These are phyloP conservation scores for Catunica adiposa DNA, from an alignment of 2,329 filamentous ascomycete genomes.

Conservation along the genomic window DNA sequence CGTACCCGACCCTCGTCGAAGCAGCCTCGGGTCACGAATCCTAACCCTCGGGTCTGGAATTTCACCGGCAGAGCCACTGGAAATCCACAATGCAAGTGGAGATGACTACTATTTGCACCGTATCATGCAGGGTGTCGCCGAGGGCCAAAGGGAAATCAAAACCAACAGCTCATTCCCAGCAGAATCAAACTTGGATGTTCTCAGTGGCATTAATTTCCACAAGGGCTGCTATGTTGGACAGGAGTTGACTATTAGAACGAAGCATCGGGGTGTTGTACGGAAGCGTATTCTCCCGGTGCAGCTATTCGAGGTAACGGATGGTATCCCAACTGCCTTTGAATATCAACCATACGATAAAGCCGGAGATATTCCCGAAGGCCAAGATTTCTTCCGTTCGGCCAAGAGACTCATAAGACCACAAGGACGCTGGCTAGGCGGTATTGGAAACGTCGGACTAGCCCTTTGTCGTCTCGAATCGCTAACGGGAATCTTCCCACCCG, in stretches of 20 bases:
- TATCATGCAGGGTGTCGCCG: constrained; percentile 65
- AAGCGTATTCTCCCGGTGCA: constrained; percentile 75
- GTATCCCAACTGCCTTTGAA: constrained; percentile 26
- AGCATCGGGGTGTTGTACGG: constrained; percentile 82
- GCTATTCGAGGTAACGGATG: constrained; percentile 38
- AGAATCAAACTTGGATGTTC: constrained; percentile 78
- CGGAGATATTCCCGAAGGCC: constrained; percentile 27
- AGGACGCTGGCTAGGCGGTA: constrained; percentile 62
- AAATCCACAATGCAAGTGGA: not conserved
- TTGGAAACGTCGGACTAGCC: constrained; percentile 76
- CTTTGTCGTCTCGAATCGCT: constrained; percentile 80
- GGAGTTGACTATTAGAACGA: constrained; percentile 87
- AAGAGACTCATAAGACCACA: constrained; percentile 42
- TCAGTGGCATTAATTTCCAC: constrained; percentile 73
- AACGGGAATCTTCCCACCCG: constrained; percentile 62
- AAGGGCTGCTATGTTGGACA: constrained; percentile 97
- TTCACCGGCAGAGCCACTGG: not conserved
- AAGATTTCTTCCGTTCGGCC: constrained; percentile 33
- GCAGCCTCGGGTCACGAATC: constrained; percentile 38
- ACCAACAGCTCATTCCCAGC: constrained; percentile 59
- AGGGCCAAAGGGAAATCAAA: constrained; percentile 67
- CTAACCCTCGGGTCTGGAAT: constrained; percentile 18
- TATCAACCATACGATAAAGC: constrained; percentile 27
- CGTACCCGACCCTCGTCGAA: constrained; percentile 36
- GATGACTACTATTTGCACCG: constrained; percentile 52